phyloP scores from a whole-genome alignment of 2,329 filamentous ascomycete genomes.

The Colletotrichum cereale region DNA sequence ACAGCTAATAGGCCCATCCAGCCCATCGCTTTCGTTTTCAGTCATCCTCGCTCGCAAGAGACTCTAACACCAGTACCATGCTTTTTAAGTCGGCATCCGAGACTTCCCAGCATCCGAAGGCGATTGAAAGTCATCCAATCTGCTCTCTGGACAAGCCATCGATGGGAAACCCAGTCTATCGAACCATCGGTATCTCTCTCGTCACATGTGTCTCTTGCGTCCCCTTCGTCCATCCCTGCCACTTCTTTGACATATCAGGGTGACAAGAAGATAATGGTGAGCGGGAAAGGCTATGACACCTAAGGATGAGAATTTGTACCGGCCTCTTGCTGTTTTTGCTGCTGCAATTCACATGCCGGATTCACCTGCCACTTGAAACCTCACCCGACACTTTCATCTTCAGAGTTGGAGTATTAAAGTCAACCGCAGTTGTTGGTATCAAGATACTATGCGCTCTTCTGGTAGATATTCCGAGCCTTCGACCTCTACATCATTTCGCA shows the following conservation, averaged over 20 bases:
- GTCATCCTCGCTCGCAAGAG: background rate
- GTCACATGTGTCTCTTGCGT: background rate
- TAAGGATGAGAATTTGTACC: background rate
- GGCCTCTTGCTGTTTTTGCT: background rate
- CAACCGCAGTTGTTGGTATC: background rate
- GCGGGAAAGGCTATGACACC: background rate
- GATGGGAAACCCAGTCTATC: background rate
- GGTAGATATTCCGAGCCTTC: background rate
- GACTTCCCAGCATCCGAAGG: background rate
- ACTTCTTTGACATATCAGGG: background rate
- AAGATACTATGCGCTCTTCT: background rate
- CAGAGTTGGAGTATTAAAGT: background rate
- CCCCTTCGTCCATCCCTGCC: background rate
- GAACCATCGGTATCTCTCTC: background rate
- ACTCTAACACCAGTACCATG: background rate
- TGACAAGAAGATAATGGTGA: background rate
- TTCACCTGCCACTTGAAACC: background rate
- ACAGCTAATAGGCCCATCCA: background rate
- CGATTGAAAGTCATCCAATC: background rate
- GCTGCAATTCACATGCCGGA: background rate
- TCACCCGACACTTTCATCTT: background rate
- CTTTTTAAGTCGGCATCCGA: background rate
- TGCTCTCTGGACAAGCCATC: background rate
- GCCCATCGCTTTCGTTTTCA: background rate
- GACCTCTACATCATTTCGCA: background rate